A percentile compares a stretch with the other conserved stretches of the same genome.
phyloP scores from a whole-genome alignment of 164 flowering plant species.

The Sextonia rubra region DNA sequence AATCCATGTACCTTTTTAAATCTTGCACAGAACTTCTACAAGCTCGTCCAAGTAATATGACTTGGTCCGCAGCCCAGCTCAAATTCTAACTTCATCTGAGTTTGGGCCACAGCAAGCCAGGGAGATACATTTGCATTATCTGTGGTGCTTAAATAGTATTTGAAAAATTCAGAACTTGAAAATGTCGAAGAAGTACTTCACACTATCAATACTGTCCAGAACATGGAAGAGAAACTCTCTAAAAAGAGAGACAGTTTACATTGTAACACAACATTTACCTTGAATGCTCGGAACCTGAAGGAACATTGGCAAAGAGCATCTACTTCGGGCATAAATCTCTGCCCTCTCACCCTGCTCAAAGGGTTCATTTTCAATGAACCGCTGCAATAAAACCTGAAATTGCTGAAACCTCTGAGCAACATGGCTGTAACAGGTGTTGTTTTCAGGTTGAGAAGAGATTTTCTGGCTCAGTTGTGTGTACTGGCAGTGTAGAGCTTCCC shows the following conservation, averaged over 20 bases:
- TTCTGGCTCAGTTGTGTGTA: constrained; percentile 62
- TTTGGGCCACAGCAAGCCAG: too few relatives aligned
- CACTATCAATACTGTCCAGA: background rate
- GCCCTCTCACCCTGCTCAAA: constrained; percentile 64
- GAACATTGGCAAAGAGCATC: constrained; percentile 56
- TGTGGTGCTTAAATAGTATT: background rate
- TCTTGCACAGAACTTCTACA: too few relatives aligned
- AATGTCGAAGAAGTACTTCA: background rate
- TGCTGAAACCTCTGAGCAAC: constrained; percentile 86
- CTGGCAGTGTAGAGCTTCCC: constrained; percentile 95
- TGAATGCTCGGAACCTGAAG: constrained; percentile 74
- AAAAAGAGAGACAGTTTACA: background rate
- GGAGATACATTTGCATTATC: background rate
- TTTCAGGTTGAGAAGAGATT: constrained; percentile 50
- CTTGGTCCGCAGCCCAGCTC: too few relatives aligned
- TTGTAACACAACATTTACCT: constrained; percentile 36
- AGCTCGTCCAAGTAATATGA: too few relatives aligned
- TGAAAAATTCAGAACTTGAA: background rate
- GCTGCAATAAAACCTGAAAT: constrained; percentile 80
- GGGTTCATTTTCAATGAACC: constrained; percentile 90
- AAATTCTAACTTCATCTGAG: too few relatives aligned
- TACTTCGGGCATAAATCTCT: constrained; percentile 62
- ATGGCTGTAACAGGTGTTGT: constrained; percentile 49
- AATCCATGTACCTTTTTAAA: too few relatives aligned
- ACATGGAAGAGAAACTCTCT: background rate